Percentiles rank a stretch among this genome's conserved stretches.
Conservation (phyloP, 768 basidiomycete species). For the Leccinum incarnatum region DNA sequence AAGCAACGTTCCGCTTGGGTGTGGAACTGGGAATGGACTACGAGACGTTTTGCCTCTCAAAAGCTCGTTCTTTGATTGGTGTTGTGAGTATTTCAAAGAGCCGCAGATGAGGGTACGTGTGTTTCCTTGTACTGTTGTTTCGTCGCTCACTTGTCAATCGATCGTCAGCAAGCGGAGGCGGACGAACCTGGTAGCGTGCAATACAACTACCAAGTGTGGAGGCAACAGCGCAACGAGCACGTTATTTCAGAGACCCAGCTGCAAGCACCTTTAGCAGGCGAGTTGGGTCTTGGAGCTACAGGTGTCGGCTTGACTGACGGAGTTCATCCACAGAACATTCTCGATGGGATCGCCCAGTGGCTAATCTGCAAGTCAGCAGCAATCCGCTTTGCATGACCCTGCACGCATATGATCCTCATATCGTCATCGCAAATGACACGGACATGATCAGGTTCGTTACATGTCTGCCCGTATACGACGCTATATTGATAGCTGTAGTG, state of each 20-base stretch:
- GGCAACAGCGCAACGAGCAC: conserved; percentile 85
- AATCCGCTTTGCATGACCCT: conserved; percentile 78
- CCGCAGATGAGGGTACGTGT: conserved; percentile 92
- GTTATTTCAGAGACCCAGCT: conserved; percentile 65
- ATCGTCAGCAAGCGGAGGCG: conserved; percentile 78
- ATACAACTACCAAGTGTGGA: conserved; percentile 95
- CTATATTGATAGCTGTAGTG: conserved; percentile 42
- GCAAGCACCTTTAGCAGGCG: conserved; percentile 75
- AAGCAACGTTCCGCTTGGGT: conserved; percentile 67
- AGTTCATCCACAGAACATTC: conserved; percentile 44
- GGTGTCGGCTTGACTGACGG: not conserved
- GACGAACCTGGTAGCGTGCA: conserved; percentile 94
- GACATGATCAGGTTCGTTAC: conserved; percentile 76
- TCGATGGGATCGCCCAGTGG: conserved; percentile 72
- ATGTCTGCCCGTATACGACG: not conserved
- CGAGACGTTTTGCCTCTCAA: conserved; percentile 86
- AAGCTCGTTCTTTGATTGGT: conserved; percentile 94
- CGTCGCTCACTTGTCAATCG: conserved; percentile 11
- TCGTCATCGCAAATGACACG: conserved; percentile 80
- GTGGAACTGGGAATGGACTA: conserved; percentile 79
- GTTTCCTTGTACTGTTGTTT: not conserved
- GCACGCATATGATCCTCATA: conserved; percentile 89
- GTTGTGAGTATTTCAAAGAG: conserved; percentile 95
- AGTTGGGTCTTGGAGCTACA: conserved; percentile 32
- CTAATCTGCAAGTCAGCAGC: conserved; percentile 56